Conservation (phyloP, 2,329 filamentous ascomycete species). For the Dryadomyces sulphureus region DNA sequence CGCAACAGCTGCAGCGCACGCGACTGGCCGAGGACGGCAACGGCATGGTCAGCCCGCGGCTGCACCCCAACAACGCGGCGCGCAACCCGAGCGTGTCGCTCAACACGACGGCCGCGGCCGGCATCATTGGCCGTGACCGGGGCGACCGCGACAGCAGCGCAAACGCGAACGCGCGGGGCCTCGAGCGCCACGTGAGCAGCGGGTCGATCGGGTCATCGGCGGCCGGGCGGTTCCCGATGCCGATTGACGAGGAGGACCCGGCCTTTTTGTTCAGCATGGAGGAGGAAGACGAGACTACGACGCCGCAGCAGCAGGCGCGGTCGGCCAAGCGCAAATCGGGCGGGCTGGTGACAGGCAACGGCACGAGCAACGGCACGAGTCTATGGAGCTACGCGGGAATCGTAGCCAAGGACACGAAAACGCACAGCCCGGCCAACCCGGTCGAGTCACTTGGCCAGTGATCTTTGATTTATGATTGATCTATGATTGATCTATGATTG, state of each 20-base stretch:
- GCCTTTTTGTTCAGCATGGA: constrained; percentile 54
- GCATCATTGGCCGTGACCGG: constrained; percentile 21
- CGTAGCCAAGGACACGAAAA: constrained; percentile 4
- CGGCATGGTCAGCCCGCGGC: constrained; percentile 28
- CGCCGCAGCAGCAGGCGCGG: neutral
- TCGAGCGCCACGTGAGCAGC: constrained; percentile 45
- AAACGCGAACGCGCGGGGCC: no score
- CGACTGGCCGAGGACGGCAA: constrained; percentile 33
- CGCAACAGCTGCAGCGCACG: constrained; percentile 48
- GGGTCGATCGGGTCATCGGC: constrained; percentile 39
- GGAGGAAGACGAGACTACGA: constrained; percentile 39
- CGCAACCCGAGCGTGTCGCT: constrained; percentile 21
- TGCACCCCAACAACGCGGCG: constrained; percentile 33
- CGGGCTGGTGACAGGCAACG: constrained; percentile 10
- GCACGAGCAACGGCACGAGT: constrained; percentile 4
- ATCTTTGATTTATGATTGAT: neutral
- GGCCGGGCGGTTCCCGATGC: constrained; percentile 45
- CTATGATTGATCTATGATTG: neutral
- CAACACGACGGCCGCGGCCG: constrained; percentile 15
- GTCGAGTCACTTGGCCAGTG: neutral
- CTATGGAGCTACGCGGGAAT: constrained; percentile 19
- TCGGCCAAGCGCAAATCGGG: constrained; percentile 7
- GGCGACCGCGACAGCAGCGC: constrained; percentile 23
- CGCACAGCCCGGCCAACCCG: neutral
- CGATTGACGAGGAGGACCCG: constrained; percentile 50